Conservation (phyloP, 1,139 yeast species). For the Protomyces inouyei region DNA sequence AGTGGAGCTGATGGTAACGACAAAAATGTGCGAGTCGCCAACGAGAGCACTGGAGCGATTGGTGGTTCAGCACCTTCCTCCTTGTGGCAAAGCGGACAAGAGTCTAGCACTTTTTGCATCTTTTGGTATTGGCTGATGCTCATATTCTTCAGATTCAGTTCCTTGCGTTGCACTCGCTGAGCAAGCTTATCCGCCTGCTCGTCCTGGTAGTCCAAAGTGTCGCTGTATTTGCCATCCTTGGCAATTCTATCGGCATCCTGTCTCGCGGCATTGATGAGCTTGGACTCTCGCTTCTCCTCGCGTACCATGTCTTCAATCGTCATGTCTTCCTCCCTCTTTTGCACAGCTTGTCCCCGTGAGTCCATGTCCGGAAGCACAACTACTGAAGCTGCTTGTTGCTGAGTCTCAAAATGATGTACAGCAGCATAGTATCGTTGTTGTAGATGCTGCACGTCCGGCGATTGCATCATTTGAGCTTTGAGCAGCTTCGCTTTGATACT, state of each 20-base stretch:
- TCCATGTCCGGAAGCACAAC: constrained; percentile 31
- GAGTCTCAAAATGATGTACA: constrained; percentile 7
- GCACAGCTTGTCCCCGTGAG: constrained; percentile 28
- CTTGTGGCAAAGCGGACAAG: constrained; percentile 43
- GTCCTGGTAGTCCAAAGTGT: constrained; percentile 43
- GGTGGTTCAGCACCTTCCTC: constrained; percentile 36
- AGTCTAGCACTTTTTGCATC: constrained; percentile 39
- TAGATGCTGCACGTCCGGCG: constrained; percentile 35
- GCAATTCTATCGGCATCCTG: constrained; percentile 40
- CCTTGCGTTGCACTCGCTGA: constrained; percentile 34
- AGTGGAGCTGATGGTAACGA: constrained; percentile 43
- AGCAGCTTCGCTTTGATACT: constrained; percentile 40
- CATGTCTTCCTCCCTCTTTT: constrained; percentile 36
- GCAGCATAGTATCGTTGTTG: constrained; percentile 38
- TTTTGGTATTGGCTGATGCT: constrained; percentile 36
- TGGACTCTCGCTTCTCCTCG: constrained; percentile 40
- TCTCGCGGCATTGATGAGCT: constrained; percentile 35
- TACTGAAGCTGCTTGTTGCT: constrained; percentile 8
- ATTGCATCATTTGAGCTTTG: constrained; percentile 40
- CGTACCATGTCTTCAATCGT: constrained; percentile 43
- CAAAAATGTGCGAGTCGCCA: constrained; percentile 38
- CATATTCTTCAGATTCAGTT: constrained; percentile 37
- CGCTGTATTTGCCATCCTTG: constrained; percentile 40
- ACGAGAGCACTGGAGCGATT: constrained; percentile 37
- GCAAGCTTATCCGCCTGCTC: constrained; percentile 45